Base-by-base conservation (phyloP, 1,284 basidiomycete genomes). In the Trichosporon faecale region DNA sequence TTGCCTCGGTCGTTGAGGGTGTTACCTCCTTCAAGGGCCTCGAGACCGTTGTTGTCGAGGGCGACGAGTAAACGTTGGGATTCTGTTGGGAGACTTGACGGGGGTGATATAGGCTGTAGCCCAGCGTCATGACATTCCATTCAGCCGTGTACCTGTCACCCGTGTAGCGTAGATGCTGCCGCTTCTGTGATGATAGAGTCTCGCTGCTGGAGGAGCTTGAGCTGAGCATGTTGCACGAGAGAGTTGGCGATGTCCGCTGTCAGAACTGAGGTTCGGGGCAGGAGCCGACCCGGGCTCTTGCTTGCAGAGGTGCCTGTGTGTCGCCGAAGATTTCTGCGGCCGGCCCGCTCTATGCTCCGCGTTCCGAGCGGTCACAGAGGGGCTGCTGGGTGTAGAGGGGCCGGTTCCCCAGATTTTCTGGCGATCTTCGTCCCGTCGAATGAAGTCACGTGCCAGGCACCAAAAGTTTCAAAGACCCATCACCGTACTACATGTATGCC, bases 11-110 rank as follows among this genome's bases (percentile, higher is more conserved):
- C 81, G 90, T 97, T 74, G 87, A 88, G 65, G 91, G 93, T 67
- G 84, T 87, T 63, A 87, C 91, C 72, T 81, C 78, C 67, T 95
- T 94, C 91, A 95, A 95, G 93, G 91, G 91, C 75, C 89, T 94
- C 77, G 88, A 93, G 87, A 94, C 92, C 72, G 86, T 87, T 64
- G 88, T 90, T 71, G 90, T 92, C 72, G 93, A 95, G 81, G 88
- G 87, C 76, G 90, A 91, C 77, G 83, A 82, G 78, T 82, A 44
- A 72, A 72, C 67, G 44, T 60, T 65, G 57, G 57, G 57, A 61
- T 61, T 61, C 57, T 61, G 57, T 61, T 61, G 27, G 57, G 57
- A 61, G 57, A 61, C 57, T 61, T 61, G 57, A 31, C 71, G 66
- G 64, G 69, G 72, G 72, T 68, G 66, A 61, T 66, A 29, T 73